Conservation (phyloP, 371 early-diverging fungal species). For the Sporodiniella umbellata region DNA sequence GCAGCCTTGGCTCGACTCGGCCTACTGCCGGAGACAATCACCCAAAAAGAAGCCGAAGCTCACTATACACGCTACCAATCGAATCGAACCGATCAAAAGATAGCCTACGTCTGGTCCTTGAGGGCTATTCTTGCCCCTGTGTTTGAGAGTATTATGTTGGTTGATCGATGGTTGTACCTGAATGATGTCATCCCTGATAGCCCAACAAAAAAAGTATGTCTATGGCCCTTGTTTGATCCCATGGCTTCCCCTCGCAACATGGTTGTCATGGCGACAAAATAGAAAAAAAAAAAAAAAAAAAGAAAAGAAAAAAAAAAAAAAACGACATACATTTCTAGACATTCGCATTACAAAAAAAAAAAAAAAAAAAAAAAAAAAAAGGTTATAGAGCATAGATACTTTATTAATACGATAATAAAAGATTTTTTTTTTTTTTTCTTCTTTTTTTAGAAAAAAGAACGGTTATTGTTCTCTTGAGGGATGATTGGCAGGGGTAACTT, state of each 20-base stretch:
- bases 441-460: background rate
- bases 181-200: constrained; percentile 38
- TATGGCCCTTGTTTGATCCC: constrained; percentile 49
- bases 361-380: too few species aligned
- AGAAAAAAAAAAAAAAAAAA: too few species aligned
- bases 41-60: constrained; percentile 36
- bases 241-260: constrained; percentile 42
- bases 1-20: constrained; percentile 41
- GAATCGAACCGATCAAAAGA: constrained; percentile 48
- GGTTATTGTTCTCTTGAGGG: too few species aligned
- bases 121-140: constrained; percentile 68
- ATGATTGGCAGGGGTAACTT: constrained; percentile 12
- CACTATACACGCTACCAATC: constrained; percentile 32
- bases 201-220: constrained; percentile 32
- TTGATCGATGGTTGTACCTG: constrained; percentile 72
- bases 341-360: too few species aligned
- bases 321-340: too few species aligned
- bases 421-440: background rate
- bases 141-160: constrained; percentile 71
- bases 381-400: background rate
- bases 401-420: background rate
- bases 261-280: constrained; percentile 42
- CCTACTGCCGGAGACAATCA: constrained; percentile 36
- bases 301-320: too few species aligned
- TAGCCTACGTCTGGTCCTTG: constrained; percentile 78